Evolutionary conservation across 805 yeast genomes (phyloP), one percentile per base, ranked within the genome.

Genomic region (Sugiyamaella americana): DNA sequence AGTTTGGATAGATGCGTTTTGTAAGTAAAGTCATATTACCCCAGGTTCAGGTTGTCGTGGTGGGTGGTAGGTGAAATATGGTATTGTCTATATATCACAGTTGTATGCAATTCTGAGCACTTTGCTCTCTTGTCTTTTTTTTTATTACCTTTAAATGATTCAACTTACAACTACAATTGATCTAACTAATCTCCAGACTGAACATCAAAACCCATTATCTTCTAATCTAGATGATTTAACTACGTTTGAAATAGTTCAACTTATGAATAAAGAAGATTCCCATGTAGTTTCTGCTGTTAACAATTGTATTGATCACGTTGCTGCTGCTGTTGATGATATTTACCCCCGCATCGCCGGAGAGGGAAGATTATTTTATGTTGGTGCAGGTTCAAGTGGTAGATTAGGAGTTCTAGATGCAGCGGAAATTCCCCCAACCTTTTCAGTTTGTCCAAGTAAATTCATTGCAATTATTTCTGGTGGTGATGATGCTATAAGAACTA

Each of bases 391-490:
- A 11, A 51, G 58, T 41, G 62, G 61, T 2, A 22, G 52, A 37
- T 44, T 59, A 29, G 63, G 61, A 2, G 40, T 57, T 5, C 39
- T 60, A 39, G 62, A 58, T 46, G 58, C 63, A 23, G 49, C 61
- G 2, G 61, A 59, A 50, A 48, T 58, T 10, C 60, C 60, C 8
- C 62, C 60, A 1, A 58, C 62, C 8, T 60, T 51, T 44, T 57
- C 61, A 6, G 62, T 53, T n/a, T 49, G 56, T 22, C 40, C 49
- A 5, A 49, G 39, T 6, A 56, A 53, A 47, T 56, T 55, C 41
- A 56, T 59, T 2, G 64, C 55, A 2, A 22, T 57, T 21, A 58
- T 59, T 29, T 52, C 63, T 5, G 63, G 64, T 8, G 63, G 62
- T 10, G 62, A 59, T 32, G 44, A 37, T 11, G 61, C 63, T 4